Evolutionary conservation across 108 stramenopile genomes (phyloP).

Genomic region (Cyclotella baltica): DNA sequence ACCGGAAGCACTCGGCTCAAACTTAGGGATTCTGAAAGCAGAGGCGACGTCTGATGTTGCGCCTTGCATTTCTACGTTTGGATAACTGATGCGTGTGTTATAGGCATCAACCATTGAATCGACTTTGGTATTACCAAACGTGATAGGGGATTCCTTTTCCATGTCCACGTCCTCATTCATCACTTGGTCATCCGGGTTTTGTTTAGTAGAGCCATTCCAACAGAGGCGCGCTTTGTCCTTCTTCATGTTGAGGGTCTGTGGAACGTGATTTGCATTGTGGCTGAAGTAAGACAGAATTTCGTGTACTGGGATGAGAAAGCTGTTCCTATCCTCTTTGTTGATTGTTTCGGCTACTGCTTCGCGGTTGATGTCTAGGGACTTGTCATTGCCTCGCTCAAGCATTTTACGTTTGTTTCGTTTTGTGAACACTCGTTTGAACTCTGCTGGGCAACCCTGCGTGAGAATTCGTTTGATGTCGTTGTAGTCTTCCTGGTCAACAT

Average conservation of each 20-base stretch:
- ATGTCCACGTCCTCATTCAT: no score
- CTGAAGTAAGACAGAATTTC: no score
- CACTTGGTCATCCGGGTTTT: not conserved
- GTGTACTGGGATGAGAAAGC: not conserved
- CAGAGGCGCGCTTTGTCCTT: not conserved
- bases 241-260: constrained; percentile 4
- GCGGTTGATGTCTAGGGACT: not conserved
- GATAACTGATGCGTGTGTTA: not conserved
- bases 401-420: not conserved
- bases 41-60: constrained; percentile 9
- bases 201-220: not conserved
- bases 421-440: not conserved
- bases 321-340: constrained; percentile 23
- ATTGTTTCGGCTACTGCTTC: constrained; percentile 9
- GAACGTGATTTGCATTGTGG: not conserved
- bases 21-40: not conserved
- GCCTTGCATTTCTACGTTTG: not conserved
- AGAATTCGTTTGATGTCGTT: constrained; percentile 7
- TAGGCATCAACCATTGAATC: not conserved
- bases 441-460: not conserved
- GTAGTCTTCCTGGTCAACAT: not conserved
- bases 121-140: not conserved
- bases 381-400: constrained; percentile 5
- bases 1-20: not conserved
- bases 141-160: not conserved